Conservation (phyloP, 1,139 yeast species). For the Insectozyma bohioensis region DNA sequence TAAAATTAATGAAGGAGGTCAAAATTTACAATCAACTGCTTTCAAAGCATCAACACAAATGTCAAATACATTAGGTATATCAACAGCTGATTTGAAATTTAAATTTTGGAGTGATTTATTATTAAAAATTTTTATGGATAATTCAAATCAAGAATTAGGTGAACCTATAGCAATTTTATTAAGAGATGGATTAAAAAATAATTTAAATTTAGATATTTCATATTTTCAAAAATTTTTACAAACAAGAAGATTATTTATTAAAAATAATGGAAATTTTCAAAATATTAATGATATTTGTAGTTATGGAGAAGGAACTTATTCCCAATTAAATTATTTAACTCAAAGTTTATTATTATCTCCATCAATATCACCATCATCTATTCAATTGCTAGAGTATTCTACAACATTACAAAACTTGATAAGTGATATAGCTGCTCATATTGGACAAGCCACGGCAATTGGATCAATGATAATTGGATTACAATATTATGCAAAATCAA, state of each 20-base stretch:
- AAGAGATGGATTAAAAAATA: slow-evolving; percentile 48
- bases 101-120: slow-evolving; percentile 62
- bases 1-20: slow-evolving; percentile 52
- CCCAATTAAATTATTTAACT: slow-evolving; percentile 69
- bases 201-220: slow-evolving; percentile 51
- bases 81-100: slow-evolving; percentile 54
- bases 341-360: slow-evolving; percentile 65
- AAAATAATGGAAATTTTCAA: slow-evolving; percentile 43
- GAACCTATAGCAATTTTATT: slow-evolving; percentile 69
- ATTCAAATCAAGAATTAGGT: slow-evolving; percentile 41
- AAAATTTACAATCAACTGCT: slow-evolving; percentile 32
- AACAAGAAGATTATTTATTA: slow-evolving; percentile 56
- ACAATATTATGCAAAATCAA: slow-evolving; percentile 53
- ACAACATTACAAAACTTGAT: slow-evolving; percentile 41
- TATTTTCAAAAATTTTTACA: slow-evolving; percentile 62
- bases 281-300: slow-evolving; percentile 63
- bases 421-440: slow-evolving; percentile 71
- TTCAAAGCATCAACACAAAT: slow-evolving; percentile 31
- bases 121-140: slow-evolving; percentile 37
- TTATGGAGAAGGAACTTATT: slow-evolving; percentile 78
- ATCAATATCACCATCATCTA: slow-evolving; percentile 56
- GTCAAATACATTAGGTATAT: slow-evolving; percentile 37
- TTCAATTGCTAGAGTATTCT: slow-evolving; percentile 48
- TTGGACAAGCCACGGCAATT: slow-evolving; percentile 80
- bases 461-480: slow-evolving; percentile 66